Evolutionary conservation across 108 stramenopile species (phyloP).

Genomic region (Pseudonitzschia pungens): DNA sequence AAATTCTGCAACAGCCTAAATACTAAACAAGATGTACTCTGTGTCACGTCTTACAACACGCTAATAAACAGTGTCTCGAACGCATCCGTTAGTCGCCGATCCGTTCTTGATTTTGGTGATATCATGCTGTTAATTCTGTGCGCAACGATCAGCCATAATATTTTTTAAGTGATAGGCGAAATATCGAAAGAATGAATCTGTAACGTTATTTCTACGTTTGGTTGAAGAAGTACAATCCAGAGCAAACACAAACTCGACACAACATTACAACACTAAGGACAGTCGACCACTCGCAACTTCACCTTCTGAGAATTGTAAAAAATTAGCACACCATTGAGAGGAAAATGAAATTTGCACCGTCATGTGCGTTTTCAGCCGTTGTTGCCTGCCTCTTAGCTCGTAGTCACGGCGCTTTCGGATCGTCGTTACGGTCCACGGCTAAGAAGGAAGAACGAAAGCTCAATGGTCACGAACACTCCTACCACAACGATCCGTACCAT

Average conservation of each 20-base stretch:
- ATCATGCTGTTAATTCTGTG: neutral
- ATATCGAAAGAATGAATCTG: neutral
- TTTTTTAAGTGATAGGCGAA: neutral
- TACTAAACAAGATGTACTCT: too few relatives aligned
- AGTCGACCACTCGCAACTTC: too few relatives aligned
- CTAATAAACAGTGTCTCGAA: neutral
- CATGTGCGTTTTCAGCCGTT: neutral
- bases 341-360: constrained; percentile 7
- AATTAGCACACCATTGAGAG: neutral
- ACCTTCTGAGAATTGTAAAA: too few relatives aligned
- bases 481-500: neutral
- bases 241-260: too few relatives aligned
- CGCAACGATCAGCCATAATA: too few relatives aligned
- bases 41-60: too few relatives aligned
- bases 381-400: constrained; percentile 4
- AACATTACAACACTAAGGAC: too few relatives aligned
- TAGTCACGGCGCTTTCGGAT: neutral
- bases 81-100: neutral
- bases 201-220: too few relatives aligned
- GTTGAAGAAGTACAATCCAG: too few relatives aligned
- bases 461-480: neutral
- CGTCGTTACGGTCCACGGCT: neutral
- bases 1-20: too few relatives aligned
- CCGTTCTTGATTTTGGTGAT: neutral
- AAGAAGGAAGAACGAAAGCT: neutral